Conservation (phyloP, 306 rosid genomes). For the Malus domestica region ASM211411v1 NC_041799.1:13679501-13680000, state of each 20-base stretch:
- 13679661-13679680: not conserved
- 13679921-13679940: not conserved
- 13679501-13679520: not conserved
- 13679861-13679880: not conserved
- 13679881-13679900: not conserved
- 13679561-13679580: not conserved
- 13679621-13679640: not conserved
- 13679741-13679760: not conserved
- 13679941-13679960: not conserved
- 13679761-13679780: not conserved
- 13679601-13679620: not conserved
- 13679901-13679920: not conserved
- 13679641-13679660: not conserved
- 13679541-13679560: not conserved
- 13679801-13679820: not conserved
- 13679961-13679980: not conserved
- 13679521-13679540: not conserved
- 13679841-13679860: not conserved
- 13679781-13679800: not conserved
- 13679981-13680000: not conserved
- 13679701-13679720: not conserved
- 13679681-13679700: not conserved
- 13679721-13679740: not conserved
- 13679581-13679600: not conserved
- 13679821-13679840: not conserved